Conservation (phyloP, 2,329 filamentous ascomycete species). For the Penicillium occitanis region DNA sequence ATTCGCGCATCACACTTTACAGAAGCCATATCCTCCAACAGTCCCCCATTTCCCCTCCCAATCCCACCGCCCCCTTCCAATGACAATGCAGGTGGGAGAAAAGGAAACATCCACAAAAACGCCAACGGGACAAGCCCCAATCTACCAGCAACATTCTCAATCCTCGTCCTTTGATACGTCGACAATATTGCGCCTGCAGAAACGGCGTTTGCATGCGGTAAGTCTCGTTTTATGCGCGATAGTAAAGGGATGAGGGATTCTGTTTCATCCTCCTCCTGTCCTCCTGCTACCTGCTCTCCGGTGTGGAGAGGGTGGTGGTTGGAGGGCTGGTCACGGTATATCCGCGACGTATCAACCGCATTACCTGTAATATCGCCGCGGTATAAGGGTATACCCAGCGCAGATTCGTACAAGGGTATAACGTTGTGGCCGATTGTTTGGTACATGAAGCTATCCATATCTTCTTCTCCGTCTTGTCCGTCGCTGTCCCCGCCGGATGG, state of each 20-base stretch:
- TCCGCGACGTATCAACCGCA: constrained; percentile 68
- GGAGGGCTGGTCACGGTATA: constrained; percentile 56
- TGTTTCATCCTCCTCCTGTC: constrained; percentile 48
- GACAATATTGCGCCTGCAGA: constrained; percentile 90
- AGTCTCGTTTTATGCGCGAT: constrained; percentile 60
- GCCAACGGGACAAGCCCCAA: constrained; percentile 80
- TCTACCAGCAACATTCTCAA: constrained; percentile 85
- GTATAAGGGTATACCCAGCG: constrained; percentile 80
- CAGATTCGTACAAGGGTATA: constrained; percentile 78
- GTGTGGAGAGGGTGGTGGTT: background rate
- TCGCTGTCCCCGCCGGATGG: background rate
- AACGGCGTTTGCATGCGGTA: constrained; percentile 82
- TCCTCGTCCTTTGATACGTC: constrained; percentile 92
- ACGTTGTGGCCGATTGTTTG: constrained; percentile 91
- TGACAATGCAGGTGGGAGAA: constrained; percentile 56
- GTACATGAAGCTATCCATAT: constrained; percentile 97
- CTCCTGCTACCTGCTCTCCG: background rate
- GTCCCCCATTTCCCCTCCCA: constrained; percentile 30
- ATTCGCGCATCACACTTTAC: constrained; percentile 83
- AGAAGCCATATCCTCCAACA: constrained; percentile 78
- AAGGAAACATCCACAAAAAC: constrained; percentile 89
- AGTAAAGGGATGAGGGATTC: constrained; percentile 81
- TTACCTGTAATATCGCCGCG: constrained; percentile 71
- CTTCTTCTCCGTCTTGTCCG: constrained; percentile 37
- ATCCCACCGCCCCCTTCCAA: background rate